Conservation (phyloP, 2,329 filamentous ascomycete species). For the Rhynchosporium agropyri region DNA sequence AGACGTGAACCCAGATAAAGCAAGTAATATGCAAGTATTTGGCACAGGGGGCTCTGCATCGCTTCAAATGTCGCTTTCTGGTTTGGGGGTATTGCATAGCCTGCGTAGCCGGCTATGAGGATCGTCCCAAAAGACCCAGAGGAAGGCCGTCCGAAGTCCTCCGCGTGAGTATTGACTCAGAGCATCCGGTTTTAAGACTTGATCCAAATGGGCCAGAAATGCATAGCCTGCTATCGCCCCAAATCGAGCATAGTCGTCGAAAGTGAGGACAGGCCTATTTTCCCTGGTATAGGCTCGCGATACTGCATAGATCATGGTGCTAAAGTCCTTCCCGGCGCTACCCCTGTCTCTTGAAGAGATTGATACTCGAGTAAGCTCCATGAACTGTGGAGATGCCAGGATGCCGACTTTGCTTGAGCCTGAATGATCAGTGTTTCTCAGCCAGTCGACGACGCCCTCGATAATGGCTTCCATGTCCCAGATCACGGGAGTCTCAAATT, state of each 20-base stretch:
- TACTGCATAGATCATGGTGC: constrained; percentile 21
- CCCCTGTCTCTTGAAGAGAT: background rate
- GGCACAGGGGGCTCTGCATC: constrained; percentile 13
- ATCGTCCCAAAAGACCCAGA: constrained; percentile 22
- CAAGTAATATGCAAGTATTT: constrained; percentile 25
- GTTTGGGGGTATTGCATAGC: background rate
- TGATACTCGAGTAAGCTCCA: constrained; percentile 1
- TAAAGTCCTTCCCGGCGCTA: constrained; percentile 7
- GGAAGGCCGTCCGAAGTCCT: constrained; percentile 10
- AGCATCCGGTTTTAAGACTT: constrained; percentile 10
- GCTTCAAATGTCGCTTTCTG: background rate
- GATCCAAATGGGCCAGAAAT: constrained; percentile 12
- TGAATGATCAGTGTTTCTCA: background rate
- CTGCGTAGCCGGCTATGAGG: constrained; percentile 17
- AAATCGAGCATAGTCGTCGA: constrained; percentile 8
- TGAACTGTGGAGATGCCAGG: constrained; percentile 19
- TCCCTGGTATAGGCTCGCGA: constrained; percentile 20
- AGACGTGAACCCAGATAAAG: constrained; percentile 21
- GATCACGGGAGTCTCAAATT: constrained; percentile 15
- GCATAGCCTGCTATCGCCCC: constrained; percentile 18
- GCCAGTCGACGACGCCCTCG: constrained; percentile 14
- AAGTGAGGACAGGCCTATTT: background rate
- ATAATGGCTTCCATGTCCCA: constrained; percentile 20
- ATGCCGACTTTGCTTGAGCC: constrained; percentile 21
- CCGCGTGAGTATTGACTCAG: constrained; percentile 13